A percentile compares a stretch with the other conserved stretches of the same genome.
phyloP scores from a whole-genome alignment of 768 basidiomycete species.

The Russula sp. region DNA sequence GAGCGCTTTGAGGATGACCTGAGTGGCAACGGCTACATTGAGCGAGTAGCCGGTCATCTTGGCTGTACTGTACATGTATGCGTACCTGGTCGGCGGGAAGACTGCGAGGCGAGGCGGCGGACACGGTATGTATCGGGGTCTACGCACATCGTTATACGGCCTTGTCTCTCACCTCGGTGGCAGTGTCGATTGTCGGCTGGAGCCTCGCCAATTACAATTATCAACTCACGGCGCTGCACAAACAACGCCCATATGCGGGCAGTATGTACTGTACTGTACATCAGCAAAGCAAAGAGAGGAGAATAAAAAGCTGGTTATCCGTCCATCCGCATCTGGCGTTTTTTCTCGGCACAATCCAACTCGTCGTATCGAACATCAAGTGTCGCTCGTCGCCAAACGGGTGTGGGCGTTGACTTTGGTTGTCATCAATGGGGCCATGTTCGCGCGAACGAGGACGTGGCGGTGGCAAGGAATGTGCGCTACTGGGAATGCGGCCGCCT shows the following conservation, averaged over 20 bases:
- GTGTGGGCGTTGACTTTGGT: no score
- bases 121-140: neutral
- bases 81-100: neutral
- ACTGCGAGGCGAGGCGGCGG: neutral
- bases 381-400: no score
- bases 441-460: no score
- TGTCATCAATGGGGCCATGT: no score
- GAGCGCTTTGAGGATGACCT: slow-evolving; percentile 27
- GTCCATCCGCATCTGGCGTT: neutral
- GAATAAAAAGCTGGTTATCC: neutral
- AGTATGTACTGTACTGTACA: neutral
- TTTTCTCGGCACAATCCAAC: neutral
- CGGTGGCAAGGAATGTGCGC: no score
- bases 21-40: slow-evolving; percentile 27
- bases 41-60: slow-evolving; percentile 22
- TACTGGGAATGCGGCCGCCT: no score
- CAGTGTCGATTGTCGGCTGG: slow-evolving; percentile 11
- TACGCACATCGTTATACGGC: slow-evolving; percentile 6
- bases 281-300: neutral
- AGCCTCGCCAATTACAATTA: slow-evolving; percentile 1
- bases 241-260: neutral
- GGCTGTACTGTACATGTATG: slow-evolving; percentile 16
- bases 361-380: neutral
- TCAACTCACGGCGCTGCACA: neutral
- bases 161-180: slow-evolving; percentile 2